Evolutionary conservation across 1,139 yeast genomes (phyloP).

Genomic region (Magnusiomyces tetraspermus): DNA sequence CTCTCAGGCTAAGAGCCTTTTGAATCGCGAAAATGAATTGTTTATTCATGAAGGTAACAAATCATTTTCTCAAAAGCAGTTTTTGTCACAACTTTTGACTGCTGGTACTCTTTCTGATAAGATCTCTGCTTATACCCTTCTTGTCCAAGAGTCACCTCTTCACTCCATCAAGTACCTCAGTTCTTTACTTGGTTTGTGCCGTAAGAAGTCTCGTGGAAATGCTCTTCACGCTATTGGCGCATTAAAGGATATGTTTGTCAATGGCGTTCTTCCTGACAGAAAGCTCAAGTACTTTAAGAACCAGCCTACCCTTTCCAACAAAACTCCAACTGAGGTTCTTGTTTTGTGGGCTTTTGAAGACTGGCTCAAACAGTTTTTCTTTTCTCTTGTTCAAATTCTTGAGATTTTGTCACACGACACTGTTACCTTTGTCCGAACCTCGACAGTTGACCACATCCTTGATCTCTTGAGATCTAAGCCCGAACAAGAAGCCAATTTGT

Average conservation of each 20-base stretch:
- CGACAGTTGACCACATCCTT: conserved; percentile 64
- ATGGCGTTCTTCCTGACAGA: conserved; percentile 66
- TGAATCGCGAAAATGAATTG: conserved; percentile 61
- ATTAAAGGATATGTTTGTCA: conserved; percentile 70
- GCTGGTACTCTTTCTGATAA: conserved; percentile 95
- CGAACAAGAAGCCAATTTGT: conserved; percentile 89
- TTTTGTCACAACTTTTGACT: conserved; percentile 77
- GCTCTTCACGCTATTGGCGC: conserved; percentile 88
- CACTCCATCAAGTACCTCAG: conserved; percentile 83
- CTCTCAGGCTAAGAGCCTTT: conserved; percentile 55
- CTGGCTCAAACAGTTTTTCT: conserved; percentile 66
- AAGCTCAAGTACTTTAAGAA: conserved; percentile 72
- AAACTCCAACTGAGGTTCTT: conserved; percentile 38
- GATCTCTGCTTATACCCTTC: conserved; percentile 83
- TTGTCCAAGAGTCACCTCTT: conserved; percentile 90
- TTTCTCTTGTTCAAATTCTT: conserved; percentile 57
- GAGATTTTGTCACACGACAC: conserved; percentile 79
- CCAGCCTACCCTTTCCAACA: conserved; percentile 46
- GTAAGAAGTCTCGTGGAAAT: conserved; percentile 88
- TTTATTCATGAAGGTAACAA: conserved; percentile 72
- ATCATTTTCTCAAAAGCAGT: conserved; percentile 77
- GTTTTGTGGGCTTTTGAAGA: conserved; percentile 84
- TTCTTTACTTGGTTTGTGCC: conserved; percentile 65
- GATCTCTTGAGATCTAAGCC: conserved; percentile 79
- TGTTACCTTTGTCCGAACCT: conserved; percentile 80